Evolutionary conservation across 2,329 filamentous ascomycete genomes (phyloP).

Genomic region (Penicillium griseofulvum): DNA sequence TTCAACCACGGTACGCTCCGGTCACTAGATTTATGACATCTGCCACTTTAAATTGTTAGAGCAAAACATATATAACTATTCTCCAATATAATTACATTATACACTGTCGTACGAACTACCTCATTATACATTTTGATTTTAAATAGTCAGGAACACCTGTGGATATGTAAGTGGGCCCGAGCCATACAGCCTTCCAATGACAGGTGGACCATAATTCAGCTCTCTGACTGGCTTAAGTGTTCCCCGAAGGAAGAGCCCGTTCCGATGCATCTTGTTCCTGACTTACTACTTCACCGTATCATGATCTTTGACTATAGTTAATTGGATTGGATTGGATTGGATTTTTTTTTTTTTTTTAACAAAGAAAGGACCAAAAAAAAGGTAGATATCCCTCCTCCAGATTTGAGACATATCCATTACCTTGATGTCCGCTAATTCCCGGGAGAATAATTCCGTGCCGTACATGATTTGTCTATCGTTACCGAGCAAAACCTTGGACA

Average conservation of each 20-base stretch:
- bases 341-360: not conserved
- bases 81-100: too few relatives aligned
- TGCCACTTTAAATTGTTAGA: too few relatives aligned
- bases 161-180: too few relatives aligned
- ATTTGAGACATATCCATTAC: not conserved
- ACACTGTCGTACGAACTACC: too few relatives aligned
- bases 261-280: not conserved
- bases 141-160: too few relatives aligned
- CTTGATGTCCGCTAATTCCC: not conserved
- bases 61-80: too few relatives aligned
- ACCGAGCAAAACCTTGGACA: not conserved
- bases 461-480: not conserved
- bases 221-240: slow-evolving; percentile 3
- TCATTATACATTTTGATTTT: too few relatives aligned
- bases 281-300: not conserved
- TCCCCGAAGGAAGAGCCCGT: not conserved
- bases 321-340: too few relatives aligned
- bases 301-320: not conserved
- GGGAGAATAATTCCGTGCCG: slow-evolving; percentile 12
- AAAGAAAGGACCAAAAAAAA: not conserved
- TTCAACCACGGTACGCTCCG: too few relatives aligned
- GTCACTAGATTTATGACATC: too few relatives aligned
- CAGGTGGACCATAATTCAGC: not conserved
- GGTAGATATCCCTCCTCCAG: not conserved
- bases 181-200: not conserved